Conservation (phyloP, 495 filamentous ascomycete genomes). For the Daldinia caldariorum region DNA sequence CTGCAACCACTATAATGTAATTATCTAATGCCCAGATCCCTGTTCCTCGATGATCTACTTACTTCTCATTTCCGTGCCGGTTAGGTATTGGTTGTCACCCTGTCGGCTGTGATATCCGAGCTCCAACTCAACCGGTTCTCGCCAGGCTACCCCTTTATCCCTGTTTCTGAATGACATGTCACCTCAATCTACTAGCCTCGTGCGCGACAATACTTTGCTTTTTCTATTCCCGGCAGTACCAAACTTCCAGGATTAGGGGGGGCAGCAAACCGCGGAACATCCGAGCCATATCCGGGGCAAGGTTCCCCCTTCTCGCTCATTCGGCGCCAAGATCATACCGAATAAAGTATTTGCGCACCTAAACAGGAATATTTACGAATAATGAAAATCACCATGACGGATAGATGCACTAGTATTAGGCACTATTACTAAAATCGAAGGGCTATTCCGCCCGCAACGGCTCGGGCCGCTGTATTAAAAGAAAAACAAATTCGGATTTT, state of each 20-base stretch:
- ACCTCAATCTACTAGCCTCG: slow-evolving; percentile 39
- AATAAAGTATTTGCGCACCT: slow-evolving; percentile 15
- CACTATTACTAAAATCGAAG: not conserved
- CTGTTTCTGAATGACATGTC: slow-evolving; percentile 36
- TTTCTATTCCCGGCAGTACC: slow-evolving; percentile 40
- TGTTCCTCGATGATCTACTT: slow-evolving; percentile 42
- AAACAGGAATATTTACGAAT: not conserved
- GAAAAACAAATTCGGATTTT: slow-evolving; percentile 5
- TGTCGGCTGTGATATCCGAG: slow-evolving; percentile 37
- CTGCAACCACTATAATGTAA: slow-evolving; percentile 45
- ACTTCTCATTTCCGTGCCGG: slow-evolving; percentile 45
- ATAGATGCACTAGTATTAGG: slow-evolving; percentile 4
- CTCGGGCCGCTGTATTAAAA: slow-evolving; percentile 25
- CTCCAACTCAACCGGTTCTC: slow-evolving; percentile 33
- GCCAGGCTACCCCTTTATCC: slow-evolving; percentile 16
- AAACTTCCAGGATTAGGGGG: slow-evolving; percentile 30
- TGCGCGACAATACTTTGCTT: slow-evolving; percentile 34
- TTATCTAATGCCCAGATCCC: slow-evolving; percentile 44
- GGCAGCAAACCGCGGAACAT: slow-evolving; percentile 37
- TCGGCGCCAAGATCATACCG: slow-evolving; percentile 32
- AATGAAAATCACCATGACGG: slow-evolving; percentile 7
- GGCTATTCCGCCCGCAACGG: slow-evolving; percentile 22
- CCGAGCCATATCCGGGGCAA: slow-evolving; percentile 30
- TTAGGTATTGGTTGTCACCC: slow-evolving; percentile 40
- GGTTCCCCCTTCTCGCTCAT: slow-evolving; percentile 19